A percentile compares a stretch with the other conserved stretches of the same genome.
These are phyloP conservation scores for Aspergillus mulundensis DNA, from an alignment of 495 filamentous ascomycete genomes.

Conservation along the genomic window DNA sequence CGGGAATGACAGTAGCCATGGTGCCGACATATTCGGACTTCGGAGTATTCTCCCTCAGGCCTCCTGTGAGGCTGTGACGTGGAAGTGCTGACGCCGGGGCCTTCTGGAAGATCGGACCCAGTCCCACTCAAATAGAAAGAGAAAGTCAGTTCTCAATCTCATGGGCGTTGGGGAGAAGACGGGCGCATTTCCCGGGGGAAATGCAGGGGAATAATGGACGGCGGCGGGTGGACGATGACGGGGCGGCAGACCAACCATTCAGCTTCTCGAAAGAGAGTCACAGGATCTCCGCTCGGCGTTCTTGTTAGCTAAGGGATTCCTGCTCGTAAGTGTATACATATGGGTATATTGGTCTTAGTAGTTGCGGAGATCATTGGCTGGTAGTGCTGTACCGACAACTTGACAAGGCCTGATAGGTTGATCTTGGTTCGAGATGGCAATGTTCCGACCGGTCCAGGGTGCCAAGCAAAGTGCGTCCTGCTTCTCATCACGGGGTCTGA, in stretches of 20 bases:
- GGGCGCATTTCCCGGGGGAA: no score
- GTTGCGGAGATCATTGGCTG: no score
- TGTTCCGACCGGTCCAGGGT: constrained; percentile 3
- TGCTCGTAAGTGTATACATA: no score
- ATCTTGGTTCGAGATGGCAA: neutral
- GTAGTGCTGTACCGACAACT: neutral
- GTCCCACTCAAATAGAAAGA: constrained; percentile 1
- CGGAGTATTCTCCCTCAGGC: no score
- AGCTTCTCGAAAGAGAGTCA: constrained; percentile 4
- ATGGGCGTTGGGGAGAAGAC: neutral
- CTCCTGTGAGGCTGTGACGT: constrained; percentile 6
- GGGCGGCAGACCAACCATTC: neutral
- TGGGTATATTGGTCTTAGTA: no score
- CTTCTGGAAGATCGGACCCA: constrained; percentile 1
- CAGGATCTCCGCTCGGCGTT: constrained; percentile 10
- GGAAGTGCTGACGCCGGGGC: neutral
- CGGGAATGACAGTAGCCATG: neutral
- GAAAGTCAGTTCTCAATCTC: neutral
- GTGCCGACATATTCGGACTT: no score
- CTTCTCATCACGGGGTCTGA: constrained; percentile 18
- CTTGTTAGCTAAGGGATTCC: constrained; percentile 21
- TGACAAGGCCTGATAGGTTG: no score
- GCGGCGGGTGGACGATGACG: constrained; percentile 6
- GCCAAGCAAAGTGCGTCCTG: constrained; percentile 28
- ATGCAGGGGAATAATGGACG: neutral